Evolutionary conservation across 2,329 filamentous ascomycete genomes (phyloP), one percentile per base, ranked within the genome.

Genomic region (Penicillium sp.): DNA sequence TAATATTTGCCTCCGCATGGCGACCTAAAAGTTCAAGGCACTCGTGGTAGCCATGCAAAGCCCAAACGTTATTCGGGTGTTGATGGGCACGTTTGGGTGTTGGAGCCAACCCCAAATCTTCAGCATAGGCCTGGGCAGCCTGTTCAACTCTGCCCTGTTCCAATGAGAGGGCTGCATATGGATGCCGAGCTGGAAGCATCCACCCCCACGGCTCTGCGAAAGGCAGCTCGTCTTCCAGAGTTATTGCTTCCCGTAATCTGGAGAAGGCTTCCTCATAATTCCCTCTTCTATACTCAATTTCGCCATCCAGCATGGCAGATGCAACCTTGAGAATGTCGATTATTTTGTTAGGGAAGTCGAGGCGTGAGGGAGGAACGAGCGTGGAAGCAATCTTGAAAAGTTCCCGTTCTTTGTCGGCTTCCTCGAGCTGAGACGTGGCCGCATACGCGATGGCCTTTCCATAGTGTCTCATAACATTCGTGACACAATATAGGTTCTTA

Each of bases 141-240:
- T 87, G 76, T 11, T 81, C 76, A 1, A 82, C 72, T 5, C 73
- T 74, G 0, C 82, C 84, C 65, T 88, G 87, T 65, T 91, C 88
- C 16, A 89, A 75, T 16, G 89, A 71, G 1, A 91, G 75, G 0
- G 87, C 88, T 1, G 84, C 87, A 53, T 86, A 87, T 0, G 88
- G 87, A 70, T 91, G 88, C 2, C 87, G 77, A 0, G 84, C 82
- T 0, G 88, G 88, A 66, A 88, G 85, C 87, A 91, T 90, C 88
- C 88, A 91, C 0, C 85, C 85, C 87, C 87, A 90, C 0, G 88
- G 88, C 68, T 91, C 88, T 31, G 87, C 85, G 60, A 88, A 91
- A 0, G 84, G 84, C 21, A 91, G 77, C 0, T 70, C 72, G 61
- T 89, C 87, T 62, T 89, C 86, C 1, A 82, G 76, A 1, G 71